Evolutionary conservation across 2,329 filamentous ascomycete genomes (phyloP), one percentile per base, ranked within the genome.

Genomic region (Elsinoe arachidis): DNA sequence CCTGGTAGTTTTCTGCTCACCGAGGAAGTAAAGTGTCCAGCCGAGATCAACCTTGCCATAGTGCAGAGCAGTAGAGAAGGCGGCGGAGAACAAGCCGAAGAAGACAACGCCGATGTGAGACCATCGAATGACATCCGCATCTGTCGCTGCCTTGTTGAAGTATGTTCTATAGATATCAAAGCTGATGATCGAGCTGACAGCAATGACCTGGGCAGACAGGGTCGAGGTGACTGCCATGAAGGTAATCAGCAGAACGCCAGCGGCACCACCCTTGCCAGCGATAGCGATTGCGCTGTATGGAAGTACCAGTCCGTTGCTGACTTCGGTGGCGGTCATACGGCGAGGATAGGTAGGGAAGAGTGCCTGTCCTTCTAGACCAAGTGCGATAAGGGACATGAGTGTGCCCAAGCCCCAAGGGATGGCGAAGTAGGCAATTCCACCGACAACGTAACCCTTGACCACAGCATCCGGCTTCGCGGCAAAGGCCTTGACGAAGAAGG

Each of bases 161-260:
- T 80, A 79, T 3, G 74, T 78, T 51, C 74, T 72, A 65, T 75
- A 80, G n/a, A 78, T 62, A 59, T 80, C 76, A 52, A 77, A 73
- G 4, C 75, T 76, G 6, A 79, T 65, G 43, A 80, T 78, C 57
- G 73, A 76, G 66, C 73, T 76, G 19, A 78, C 76, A 1, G 77
- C 77, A 49, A 80, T 79, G 69, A 78, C 74, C 3, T 72, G 75
- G 0, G 77, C 77, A 0, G 75, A 78, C 0, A 78, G 70, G 0
- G 76, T 78, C 54, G 73, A 76, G 0, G 77, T 80, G 23, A 79
- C 62, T 3, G 77, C 75, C 77, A 79, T 79, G 65, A 79, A 79
- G 1, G 78, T 65, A 6, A 79, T 66, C 0, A 80, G 69, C 14
- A 80, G 72, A 49, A 76, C 72, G 1, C 69, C 76, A 9, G 73